Evolutionary conservation across 371 early-diverging fungal genomes (phyloP).

Genomic region (Mortierella sp.): DNA sequence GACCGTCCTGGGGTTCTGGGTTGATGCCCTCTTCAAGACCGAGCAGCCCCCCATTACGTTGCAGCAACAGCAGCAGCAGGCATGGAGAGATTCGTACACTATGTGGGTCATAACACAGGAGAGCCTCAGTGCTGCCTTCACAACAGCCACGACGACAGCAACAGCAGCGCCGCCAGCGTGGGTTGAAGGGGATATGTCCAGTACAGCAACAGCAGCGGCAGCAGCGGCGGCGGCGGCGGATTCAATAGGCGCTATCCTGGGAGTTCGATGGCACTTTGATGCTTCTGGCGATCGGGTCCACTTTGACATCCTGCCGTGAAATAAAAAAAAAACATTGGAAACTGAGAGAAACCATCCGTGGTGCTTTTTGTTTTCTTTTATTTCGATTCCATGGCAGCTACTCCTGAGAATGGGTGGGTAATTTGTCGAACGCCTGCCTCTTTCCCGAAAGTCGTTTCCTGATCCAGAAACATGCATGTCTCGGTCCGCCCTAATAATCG

Average conservation of each 20-base stretch:
- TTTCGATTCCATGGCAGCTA: background rate
- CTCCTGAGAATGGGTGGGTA: background rate
- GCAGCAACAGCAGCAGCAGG: background rate
- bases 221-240: background rate
- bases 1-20: constrained; percentile 35
- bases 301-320: constrained; percentile 10
- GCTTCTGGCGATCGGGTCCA: background rate
- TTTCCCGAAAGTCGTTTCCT: background rate
- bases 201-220: background rate
- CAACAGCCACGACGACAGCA: background rate
- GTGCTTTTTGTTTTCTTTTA: background rate
- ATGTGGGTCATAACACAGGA: constrained; percentile 29
- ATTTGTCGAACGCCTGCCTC: too few species aligned
- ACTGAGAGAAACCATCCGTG: background rate
- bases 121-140: background rate
- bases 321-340: background rate
- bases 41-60: background rate
- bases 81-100: constrained; percentile 8
- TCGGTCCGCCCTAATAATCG: background rate
- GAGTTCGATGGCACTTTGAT: constrained; percentile 27
- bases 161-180: background rate
- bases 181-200: background rate
- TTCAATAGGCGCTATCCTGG: constrained; percentile 25
- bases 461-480: background rate
- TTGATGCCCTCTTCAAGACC: constrained; percentile 9